Base-by-base conservation (phyloP, 805 yeast species). In the Lachancea fermentati region DNA sequence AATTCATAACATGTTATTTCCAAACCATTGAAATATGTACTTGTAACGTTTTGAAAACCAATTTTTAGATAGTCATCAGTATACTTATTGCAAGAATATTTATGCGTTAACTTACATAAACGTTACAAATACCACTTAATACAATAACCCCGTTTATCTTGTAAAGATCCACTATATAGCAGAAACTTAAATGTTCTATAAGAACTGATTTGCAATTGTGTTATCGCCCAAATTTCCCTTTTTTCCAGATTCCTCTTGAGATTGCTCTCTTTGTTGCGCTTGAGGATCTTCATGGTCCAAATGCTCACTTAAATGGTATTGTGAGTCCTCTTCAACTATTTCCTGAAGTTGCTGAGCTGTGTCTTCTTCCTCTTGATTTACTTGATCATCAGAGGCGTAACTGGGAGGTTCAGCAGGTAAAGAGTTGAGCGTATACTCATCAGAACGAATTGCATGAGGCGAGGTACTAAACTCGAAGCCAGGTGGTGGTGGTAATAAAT, bases 381-480 rank as follows among this genome's bases (percentile, higher is more conserved):
- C 34, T 19, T 31, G 37, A 30, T 49, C 50, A 32, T 56, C 58
- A n/a, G 61, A 54, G 2, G 41, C 28, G 44, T 67, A 67, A 6
- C 47, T 52, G 5, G 72, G 72, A 2, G 72, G 72, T 11, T 63
- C 62, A 12, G 62, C 56, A 2, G 69, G 62, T 26, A 65, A 47
- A 7, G 63, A 52, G 32, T 58, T 49, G 39, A 67, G 37, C 6
- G 60, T 59, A 29, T 62, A 60, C 19, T 59, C 57, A 41, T 67
- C 70, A 18, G 45, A 46, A 7, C 36, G 36, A 3, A 41, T 32
- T 15, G 39, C 36, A 11, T 36, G 41, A 3, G 58, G 58, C 2
- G 60, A 55, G 4, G 58, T 51, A 26, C 62, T 57, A 37, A 50
- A 63, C 34, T 62, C 66, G 32, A 63, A 63, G 5, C 63, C 63